These are phyloP conservation scores for Linnemannia hyalina DNA, from an alignment of 192 early-diverging fungal species.

Conservation along the genomic window DNA sequence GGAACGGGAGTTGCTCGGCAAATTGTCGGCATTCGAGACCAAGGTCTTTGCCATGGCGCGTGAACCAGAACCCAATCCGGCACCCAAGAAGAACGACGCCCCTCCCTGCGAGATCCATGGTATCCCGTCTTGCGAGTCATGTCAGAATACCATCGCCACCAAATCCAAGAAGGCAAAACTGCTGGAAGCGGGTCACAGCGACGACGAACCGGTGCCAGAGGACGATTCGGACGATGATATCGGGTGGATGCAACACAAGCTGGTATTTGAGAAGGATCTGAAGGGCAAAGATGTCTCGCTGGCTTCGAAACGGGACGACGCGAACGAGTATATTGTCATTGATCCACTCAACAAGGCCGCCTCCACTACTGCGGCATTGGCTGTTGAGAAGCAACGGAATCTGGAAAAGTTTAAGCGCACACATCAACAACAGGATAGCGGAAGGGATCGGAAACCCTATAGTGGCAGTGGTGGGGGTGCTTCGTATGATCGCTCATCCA, in stretches of 20 bases:
- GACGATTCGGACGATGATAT: conserved; percentile 56
- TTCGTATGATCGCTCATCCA: conserved; percentile 17
- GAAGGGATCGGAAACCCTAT: not conserved
- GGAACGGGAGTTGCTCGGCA: conserved; percentile 55
- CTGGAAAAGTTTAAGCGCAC: conserved; percentile 28
- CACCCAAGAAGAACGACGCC: conserved; percentile 49
- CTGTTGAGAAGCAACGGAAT: conserved; percentile 43
- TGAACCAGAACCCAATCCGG: conserved; percentile 22
- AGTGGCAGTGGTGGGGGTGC: not conserved
- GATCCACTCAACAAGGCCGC: conserved; percentile 67
- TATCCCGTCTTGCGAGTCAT: conserved; percentile 78
- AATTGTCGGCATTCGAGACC: conserved; percentile 68
- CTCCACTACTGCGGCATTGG: conserved; percentile 36
- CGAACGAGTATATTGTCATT: conserved; percentile 78
- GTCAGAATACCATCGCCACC: conserved; percentile 65
- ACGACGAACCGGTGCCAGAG: conserved; percentile 50
- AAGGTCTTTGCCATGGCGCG: conserved; percentile 58
- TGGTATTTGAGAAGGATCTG: conserved; percentile 82
- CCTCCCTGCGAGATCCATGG: conserved; percentile 77
- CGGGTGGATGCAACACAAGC: conserved; percentile 84
- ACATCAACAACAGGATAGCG: not conserved
- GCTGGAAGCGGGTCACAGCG: conserved; percentile 22
- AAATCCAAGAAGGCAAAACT: conserved; percentile 18
- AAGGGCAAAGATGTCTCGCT: conserved; percentile 67
- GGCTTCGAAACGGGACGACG: conserved; percentile 64